These are phyloP conservation scores for Stereocaulon alpinum DNA, from an alignment of 495 filamentous ascomycete genomes.

Conservation along the genomic window DNA sequence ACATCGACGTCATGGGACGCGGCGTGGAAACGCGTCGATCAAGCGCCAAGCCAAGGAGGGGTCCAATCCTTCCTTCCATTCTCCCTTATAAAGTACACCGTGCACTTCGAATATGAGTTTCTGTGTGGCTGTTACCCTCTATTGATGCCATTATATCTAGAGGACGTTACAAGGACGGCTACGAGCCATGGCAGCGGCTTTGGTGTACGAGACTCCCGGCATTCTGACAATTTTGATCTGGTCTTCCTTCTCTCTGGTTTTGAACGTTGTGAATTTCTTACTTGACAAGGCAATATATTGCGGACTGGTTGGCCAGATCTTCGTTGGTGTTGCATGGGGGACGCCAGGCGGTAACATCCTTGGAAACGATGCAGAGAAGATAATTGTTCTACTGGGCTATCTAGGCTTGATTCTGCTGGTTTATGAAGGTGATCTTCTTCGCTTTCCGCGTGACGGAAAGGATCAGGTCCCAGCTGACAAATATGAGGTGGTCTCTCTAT, in stretches of 20 bases:
- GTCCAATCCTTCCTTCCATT: too few species aligned
- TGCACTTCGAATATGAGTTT: too few species aligned
- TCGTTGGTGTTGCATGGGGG: slow-evolving; percentile 63
- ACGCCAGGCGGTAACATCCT: slow-evolving; percentile 50
- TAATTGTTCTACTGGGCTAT: slow-evolving; percentile 62
- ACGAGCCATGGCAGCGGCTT: slow-evolving; percentile 9
- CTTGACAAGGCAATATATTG: slow-evolving; percentile 58
- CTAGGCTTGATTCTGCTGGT: slow-evolving; percentile 65
- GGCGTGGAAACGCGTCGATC: neutral
- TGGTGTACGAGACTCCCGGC: slow-evolving; percentile 51
- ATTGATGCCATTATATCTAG: too few species aligned
- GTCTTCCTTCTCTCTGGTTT: slow-evolving; percentile 53
- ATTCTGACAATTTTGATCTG: slow-evolving; percentile 49
- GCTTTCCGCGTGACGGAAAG: neutral
- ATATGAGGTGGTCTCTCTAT: slow-evolving; percentile 52
- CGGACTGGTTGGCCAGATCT: slow-evolving; percentile 62
- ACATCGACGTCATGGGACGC: neutral
- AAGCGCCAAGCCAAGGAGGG: too few species aligned
- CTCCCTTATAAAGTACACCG: too few species aligned
- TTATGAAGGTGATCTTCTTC: slow-evolving; percentile 45
- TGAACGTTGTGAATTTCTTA: slow-evolving; percentile 47
- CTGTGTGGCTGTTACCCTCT: too few species aligned
- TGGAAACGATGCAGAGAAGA: slow-evolving; percentile 35
- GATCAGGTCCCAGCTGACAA: neutral
- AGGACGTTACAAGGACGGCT: too few species aligned